Conservation (phyloP, 805 yeast species). For the Clavispora asparagi region DNA sequence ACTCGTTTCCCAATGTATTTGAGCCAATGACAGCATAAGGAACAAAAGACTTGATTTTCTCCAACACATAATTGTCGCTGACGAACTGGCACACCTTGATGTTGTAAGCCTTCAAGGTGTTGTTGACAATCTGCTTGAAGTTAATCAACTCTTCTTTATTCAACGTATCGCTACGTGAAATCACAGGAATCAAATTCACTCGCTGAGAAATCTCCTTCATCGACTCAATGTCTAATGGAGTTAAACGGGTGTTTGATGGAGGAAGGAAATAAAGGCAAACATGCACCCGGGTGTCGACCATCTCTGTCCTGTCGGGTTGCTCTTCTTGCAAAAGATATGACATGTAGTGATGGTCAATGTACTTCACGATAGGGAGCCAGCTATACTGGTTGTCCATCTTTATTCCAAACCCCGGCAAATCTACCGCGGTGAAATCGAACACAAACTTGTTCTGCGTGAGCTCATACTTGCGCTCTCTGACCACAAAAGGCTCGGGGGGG, state of each 20-base stretch:
- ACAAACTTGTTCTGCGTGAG: conserved; percentile 57
- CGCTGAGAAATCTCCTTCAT: conserved; percentile 67
- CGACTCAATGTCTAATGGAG: conserved; percentile 64
- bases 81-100: conserved; percentile 40
- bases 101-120: conserved; percentile 45
- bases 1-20: conserved; percentile 28
- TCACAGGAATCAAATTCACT: conserved; percentile 77
- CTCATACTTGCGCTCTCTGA: conserved; percentile 29
- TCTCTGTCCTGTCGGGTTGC: conserved; percentile 22
- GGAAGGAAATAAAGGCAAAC: conserved; percentile 78
- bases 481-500: conserved; percentile 9
- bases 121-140: conserved; percentile 51
- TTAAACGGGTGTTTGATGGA: conserved; percentile 51
- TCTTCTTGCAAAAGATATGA: conserved; percentile 65
- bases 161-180: conserved; percentile 75
- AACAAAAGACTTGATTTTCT: conserved; percentile 34
- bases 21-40: conserved; percentile 78
- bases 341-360: conserved; percentile 75
- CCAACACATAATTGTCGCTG: conserved; percentile 22
- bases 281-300: conserved; percentile 68
- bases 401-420: conserved; percentile 75
- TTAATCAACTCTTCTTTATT: conserved; percentile 49
- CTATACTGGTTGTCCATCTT: conserved; percentile 46
- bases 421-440: conserved; percentile 58
- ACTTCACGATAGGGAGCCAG: conserved; percentile 50